phyloP scores from a whole-genome alignment of 306 rosid species.

The Prinsepia uniflora region DNA sequence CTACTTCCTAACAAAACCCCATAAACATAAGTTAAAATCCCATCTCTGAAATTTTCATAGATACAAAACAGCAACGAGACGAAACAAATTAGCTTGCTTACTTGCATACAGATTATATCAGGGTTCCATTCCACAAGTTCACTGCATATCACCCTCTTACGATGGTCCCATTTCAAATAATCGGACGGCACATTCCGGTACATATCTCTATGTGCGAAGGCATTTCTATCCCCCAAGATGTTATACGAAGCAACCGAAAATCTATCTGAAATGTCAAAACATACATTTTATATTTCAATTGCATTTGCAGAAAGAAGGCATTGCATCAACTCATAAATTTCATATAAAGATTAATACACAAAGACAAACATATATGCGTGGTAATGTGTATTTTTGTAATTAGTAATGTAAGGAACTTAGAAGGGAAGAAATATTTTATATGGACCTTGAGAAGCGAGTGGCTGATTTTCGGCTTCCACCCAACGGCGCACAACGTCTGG shows the following conservation, averaged over 20 bases:
- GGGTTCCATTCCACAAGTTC: conserved; percentile 63
- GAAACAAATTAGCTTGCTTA: conserved; percentile 16
- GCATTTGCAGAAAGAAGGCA: background rate
- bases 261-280: conserved; percentile 38
- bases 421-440: background rate
- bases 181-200: conserved; percentile 61
- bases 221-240: conserved; percentile 64
- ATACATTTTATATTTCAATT: background rate
- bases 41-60: background rate
- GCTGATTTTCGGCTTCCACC: conserved; percentile 47
- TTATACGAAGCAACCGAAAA: conserved; percentile 75
- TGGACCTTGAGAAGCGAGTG: conserved; percentile 48
- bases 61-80: background rate
- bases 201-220: conserved; percentile 56
- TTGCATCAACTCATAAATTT: no score
- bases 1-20: conserved; percentile 62
- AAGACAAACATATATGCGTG: no score
- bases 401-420: no score
- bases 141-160: conserved; percentile 53
- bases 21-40: background rate
- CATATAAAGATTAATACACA: background rate
- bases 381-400: no score
- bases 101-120: conserved; percentile 78
- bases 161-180: conserved; percentile 57
- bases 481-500: conserved; percentile 54